Conservation (phyloP, 257 asterid genomes). For the Jacaranda copaia region DNA sequence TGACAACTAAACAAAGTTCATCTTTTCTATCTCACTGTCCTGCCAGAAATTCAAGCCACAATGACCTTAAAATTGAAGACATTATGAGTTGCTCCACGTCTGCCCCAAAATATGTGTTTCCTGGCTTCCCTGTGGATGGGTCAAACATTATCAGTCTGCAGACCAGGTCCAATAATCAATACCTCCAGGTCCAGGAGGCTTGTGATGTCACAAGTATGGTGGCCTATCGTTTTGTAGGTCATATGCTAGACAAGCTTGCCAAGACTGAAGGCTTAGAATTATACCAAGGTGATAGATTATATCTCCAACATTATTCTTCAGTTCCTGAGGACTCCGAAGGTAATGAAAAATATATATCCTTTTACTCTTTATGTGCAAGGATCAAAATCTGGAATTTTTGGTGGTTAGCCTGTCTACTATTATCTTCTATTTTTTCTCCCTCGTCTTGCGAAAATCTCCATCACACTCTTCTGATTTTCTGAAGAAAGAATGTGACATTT, state of each 20-base stretch:
- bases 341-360: constrained; percentile 23
- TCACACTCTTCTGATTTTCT: constrained; percentile 1
- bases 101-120: constrained; percentile 26
- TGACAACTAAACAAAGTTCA: constrained; percentile 30
- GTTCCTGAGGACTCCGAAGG: constrained; percentile 53
- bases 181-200: constrained; percentile 83
- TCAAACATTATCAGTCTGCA: constrained; percentile 32
- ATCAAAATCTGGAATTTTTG: background rate
- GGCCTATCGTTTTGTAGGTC: constrained; percentile 65
- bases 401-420: constrained; percentile 11
- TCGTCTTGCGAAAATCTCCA: background rate
- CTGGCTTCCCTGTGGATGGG: constrained; percentile 40
- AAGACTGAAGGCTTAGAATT: constrained; percentile 49
- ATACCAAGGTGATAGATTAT: constrained; percentile 47
- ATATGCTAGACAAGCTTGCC: constrained; percentile 62
- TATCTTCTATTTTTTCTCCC: constrained; percentile 6
- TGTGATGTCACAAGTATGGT: constrained; percentile 76
- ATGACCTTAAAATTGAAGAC: constrained; percentile 38
- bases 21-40: constrained; percentile 34
- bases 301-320: constrained; percentile 56
- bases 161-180: constrained; percentile 48
- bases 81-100: constrained; percentile 18
- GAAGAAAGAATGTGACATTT: background rate
- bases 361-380: constrained; percentile 12
- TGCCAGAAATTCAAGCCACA: constrained; percentile 32